Percentiles rank a stretch among this genome's conserved stretches.
Evolutionary conservation across 2,329 filamentous ascomycete species (phyloP).

Genomic region (Penicillium sp.): DNA sequence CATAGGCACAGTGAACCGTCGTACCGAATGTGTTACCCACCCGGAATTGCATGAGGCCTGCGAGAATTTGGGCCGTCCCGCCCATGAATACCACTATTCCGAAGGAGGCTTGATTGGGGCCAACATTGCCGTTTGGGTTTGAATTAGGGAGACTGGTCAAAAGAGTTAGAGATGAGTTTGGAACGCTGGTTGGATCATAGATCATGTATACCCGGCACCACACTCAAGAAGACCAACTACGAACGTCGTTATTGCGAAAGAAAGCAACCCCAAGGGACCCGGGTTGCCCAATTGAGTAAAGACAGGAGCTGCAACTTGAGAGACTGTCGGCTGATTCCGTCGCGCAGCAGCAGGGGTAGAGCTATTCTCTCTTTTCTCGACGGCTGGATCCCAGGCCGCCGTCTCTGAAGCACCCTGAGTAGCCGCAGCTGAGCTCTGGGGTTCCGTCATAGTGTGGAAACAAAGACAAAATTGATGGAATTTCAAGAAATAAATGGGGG

Average conservation of each 20-base stretch:
- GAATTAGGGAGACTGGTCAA: conserved; percentile 27
- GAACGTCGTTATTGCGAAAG: conserved; percentile 69
- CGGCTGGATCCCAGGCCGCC: background rate
- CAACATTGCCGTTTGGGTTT: conserved; percentile 27
- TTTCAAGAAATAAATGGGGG: background rate
- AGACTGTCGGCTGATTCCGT: conserved; percentile 8
- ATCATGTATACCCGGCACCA: conserved; percentile 48
- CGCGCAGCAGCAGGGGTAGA: background rate
- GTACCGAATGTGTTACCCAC: conserved; percentile 67
- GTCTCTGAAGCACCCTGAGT: background rate
- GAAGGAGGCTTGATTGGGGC: conserved; percentile 32
- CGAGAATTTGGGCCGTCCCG: conserved; percentile 33
- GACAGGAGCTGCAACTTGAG: conserved; percentile 20
- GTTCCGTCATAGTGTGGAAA: background rate
- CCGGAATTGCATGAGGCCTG: conserved; percentile 47
- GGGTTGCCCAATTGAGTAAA: conserved; percentile 59
- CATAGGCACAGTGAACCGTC: conserved; percentile 64
- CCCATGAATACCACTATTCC: conserved; percentile 36
- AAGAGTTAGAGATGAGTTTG: background rate
- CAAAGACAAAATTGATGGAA: background rate
- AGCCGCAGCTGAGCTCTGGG: background rate
- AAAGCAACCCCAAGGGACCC: conserved; percentile 62
- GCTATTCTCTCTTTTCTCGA: background rate
- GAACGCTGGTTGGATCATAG: background rate
- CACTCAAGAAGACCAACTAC: conserved; percentile 57